Percentiles rank a stretch among this genome's conserved stretches.
Conservation (phyloP, 495 filamentous ascomycete species). For the Hapsidospora chrysogenum region DNA sequence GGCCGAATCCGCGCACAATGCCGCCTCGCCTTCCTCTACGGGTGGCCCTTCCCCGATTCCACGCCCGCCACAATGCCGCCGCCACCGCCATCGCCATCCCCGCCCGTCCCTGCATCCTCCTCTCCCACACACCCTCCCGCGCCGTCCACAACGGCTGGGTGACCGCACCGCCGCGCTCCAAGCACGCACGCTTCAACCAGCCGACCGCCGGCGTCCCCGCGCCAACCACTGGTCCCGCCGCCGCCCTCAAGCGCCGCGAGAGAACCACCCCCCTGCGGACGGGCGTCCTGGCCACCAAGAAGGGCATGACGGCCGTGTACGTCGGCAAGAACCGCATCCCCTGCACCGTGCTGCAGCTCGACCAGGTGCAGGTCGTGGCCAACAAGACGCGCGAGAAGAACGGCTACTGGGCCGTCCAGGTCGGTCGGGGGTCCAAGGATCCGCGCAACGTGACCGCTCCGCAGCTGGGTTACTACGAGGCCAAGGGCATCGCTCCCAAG, state of each 20-base stretch:
- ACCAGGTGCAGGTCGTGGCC: constrained; percentile 72
- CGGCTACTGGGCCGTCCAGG: constrained; percentile 85
- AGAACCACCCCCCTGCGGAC: constrained; percentile 62
- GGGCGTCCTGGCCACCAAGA: constrained; percentile 73
- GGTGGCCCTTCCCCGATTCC: constrained; percentile 16
- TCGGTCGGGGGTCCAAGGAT: constrained; percentile 66
- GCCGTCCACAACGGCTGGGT: constrained; percentile 38
- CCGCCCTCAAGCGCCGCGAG: constrained; percentile 65
- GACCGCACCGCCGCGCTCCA: constrained; percentile 20
- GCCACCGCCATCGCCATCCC: background rate
- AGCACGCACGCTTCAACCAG: constrained; percentile 35
- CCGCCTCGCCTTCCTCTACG: constrained; percentile 34
- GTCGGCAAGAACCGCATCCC: constrained; percentile 57
- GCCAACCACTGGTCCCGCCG: constrained; percentile 55
- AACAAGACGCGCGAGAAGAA: constrained; percentile 66
- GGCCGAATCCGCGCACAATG: too few relatives aligned
- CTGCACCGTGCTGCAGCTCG: constrained; percentile 88
- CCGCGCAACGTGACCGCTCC: constrained; percentile 61
- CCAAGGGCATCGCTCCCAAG: constrained; percentile 64
- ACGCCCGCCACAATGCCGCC: constrained; percentile 13
- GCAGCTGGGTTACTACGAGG: constrained; percentile 71
- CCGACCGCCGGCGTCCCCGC: constrained; percentile 28
- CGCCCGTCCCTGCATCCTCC: too few relatives aligned
- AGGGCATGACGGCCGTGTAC: constrained; percentile 88
- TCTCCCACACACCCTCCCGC: constrained; percentile 27